These are phyloP conservation scores for Hemisphaericaspora xylofermentans DNA, from an alignment of 1,139 yeast species.

Conservation along the genomic window DNA sequence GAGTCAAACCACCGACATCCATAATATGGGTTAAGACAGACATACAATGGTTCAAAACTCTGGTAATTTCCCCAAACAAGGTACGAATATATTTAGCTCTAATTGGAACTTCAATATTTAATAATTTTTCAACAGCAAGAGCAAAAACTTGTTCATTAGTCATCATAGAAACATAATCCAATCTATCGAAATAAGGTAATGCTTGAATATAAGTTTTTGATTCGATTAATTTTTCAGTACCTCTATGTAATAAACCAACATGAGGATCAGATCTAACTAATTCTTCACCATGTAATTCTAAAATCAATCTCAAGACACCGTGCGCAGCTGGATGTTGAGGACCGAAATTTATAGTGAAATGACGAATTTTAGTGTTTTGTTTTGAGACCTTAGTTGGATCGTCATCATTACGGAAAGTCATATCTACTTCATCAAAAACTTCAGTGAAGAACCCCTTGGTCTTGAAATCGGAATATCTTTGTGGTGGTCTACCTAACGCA, in stretches of 20 bases:
- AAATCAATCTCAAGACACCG: constrained; percentile 83
- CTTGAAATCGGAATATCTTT: constrained; percentile 34
- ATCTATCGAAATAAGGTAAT: constrained; percentile 82
- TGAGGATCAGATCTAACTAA: constrained; percentile 87
- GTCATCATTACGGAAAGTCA: constrained; percentile 48
- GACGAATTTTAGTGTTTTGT: constrained; percentile 67
- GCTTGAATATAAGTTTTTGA: constrained; percentile 84
- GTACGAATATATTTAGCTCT: constrained; percentile 86
- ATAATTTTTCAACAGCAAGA: constrained; percentile 80
- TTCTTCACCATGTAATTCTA: constrained; percentile 88
- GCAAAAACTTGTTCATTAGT: constrained; percentile 87
- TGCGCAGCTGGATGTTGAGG: constrained; percentile 97
- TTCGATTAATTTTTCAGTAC: constrained; percentile 86
- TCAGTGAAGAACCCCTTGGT: constrained; percentile 46
- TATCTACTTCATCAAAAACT: constrained; percentile 47
- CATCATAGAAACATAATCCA: constrained; percentile 91
- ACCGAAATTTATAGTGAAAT: constrained; percentile 86
- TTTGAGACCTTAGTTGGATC: constrained; percentile 44
- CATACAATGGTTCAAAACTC: constrained; percentile 84
- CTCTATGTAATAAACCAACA: constrained; percentile 83
- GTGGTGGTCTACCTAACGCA: constrained; percentile 35
- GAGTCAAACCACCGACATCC: constrained; percentile 95
- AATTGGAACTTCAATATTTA: constrained; percentile 81
- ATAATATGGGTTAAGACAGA: constrained; percentile 84
- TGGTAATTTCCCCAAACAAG: constrained; percentile 83